These are phyloP conservation scores for Lactarius sanguifluus DNA, from an alignment of 768 basidiomycete species.

Conservation along the genomic window DNA sequence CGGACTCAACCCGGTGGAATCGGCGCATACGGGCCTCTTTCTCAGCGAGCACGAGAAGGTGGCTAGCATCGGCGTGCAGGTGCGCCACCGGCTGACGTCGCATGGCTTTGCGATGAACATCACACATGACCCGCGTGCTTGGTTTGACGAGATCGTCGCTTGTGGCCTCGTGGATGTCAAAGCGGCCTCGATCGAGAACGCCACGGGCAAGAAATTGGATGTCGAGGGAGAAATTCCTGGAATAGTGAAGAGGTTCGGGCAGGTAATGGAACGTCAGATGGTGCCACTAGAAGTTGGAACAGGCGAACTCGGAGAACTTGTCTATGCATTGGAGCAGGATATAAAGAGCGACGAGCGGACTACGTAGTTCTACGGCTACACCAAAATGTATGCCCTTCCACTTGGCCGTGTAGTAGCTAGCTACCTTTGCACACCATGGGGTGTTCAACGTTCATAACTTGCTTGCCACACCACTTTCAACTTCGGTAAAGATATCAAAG, in stretches of 20 bases:
- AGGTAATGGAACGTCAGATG: slow-evolving; percentile 35
- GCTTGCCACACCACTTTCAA: slow-evolving; percentile 26
- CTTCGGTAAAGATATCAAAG: slow-evolving; percentile 62
- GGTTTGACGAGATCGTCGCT: slow-evolving; percentile 89
- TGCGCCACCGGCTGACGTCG: slow-evolving; percentile 89
- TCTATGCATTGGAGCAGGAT: slow-evolving; percentile 32
- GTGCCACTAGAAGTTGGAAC: slow-evolving; percentile 31
- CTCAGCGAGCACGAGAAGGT: slow-evolving; percentile 78
- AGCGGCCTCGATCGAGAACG: slow-evolving; percentile 65
- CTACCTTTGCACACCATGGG: background rate
- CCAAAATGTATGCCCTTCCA: background rate
- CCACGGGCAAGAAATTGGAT: slow-evolving; percentile 40
- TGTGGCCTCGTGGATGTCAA: slow-evolving; percentile 86
- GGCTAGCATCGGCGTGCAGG: slow-evolving; percentile 94
- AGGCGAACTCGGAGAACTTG: slow-evolving; percentile 32
- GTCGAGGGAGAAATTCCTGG: slow-evolving; percentile 54
- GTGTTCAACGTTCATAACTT: slow-evolving; percentile 16
- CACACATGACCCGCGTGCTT: slow-evolving; percentile 71
- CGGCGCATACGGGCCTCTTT: slow-evolving; percentile 91
- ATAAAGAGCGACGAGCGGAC: slow-evolving; percentile 27
- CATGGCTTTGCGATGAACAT: slow-evolving; percentile 96
- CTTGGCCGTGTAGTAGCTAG: background rate
- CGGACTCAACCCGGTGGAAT: slow-evolving; percentile 54
- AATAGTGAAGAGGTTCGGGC: slow-evolving; percentile 39
- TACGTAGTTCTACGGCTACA: slow-evolving; percentile 5